phyloP scores from a whole-genome alignment of 805 yeast genomes.

The Ogataea dorogensis region DNA sequence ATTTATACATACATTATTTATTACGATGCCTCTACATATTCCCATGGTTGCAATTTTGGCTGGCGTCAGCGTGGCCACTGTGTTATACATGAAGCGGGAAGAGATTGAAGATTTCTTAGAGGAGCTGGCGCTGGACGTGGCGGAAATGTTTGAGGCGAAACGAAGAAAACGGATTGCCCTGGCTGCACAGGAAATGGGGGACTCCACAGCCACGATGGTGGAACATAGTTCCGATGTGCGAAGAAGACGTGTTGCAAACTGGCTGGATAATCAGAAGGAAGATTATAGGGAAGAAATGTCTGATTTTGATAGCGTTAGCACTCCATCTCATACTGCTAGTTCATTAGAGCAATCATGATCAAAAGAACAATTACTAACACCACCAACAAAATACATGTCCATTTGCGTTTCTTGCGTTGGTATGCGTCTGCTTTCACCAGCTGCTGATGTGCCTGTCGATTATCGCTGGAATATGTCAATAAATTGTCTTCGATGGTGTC shows the following conservation, averaged over 20 bases:
- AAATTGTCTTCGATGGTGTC: slow-evolving; percentile 84
- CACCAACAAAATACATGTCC: slow-evolving; percentile 66
- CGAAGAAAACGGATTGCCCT: slow-evolving; percentile 15
- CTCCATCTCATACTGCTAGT: slow-evolving; percentile 27
- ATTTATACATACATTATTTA: background rate
- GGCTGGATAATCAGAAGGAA: slow-evolving; percentile 10
- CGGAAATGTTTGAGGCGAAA: slow-evolving; percentile 15
- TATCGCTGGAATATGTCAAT: slow-evolving; percentile 56
- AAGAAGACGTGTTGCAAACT: slow-evolving; percentile 5
- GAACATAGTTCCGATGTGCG: background rate
- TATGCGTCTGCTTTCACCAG: slow-evolving; percentile 71
- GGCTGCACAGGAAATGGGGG: background rate
- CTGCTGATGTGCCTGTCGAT: slow-evolving; percentile 70
- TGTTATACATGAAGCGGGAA: slow-evolving; percentile 25
- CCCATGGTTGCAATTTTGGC: slow-evolving; percentile 24
- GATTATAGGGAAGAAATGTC: too few relatives aligned
- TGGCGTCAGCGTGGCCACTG: slow-evolving; percentile 27
- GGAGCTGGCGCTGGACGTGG: slow-evolving; percentile 19
- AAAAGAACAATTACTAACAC: slow-evolving; percentile 58
- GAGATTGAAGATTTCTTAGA: slow-evolving; percentile 29
- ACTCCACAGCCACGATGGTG: slow-evolving; percentile 3
- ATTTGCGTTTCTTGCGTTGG: slow-evolving; percentile 66
- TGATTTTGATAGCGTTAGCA: slow-evolving; percentile 5
- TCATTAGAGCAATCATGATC: slow-evolving; percentile 54
- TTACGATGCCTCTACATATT: slow-evolving; percentile 5